Base-by-base conservation (phyloP, 305 asterid genomes). In the Monarda citriodora region DNA sequence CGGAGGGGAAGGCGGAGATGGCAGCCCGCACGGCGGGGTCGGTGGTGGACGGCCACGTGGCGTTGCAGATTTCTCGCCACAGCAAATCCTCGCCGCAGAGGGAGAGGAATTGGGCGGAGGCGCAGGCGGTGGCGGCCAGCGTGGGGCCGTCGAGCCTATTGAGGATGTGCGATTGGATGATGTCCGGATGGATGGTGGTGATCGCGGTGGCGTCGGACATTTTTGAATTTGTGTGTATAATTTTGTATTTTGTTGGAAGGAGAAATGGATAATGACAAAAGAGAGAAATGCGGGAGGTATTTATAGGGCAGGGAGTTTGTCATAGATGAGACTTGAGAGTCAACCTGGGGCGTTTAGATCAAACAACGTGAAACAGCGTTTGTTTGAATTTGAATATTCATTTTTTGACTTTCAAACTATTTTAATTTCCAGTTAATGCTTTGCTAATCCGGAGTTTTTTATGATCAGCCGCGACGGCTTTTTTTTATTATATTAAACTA, bases 1-100 rank as follows among this genome's bases (percentile, higher is more conserved):
- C 87, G 78, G 87, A 77, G 0, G 94, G 73, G 53, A 87, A 85
- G 40, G 60, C 41, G 16, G 89, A 66, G 47, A 91, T 60, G 64
- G 75, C 69, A 31, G 44, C 25, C 16, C 58, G 72, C 54, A 82
- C 69, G 38, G 58, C 42, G 8, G 79, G 77, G 49, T 88, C 64
- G 56, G 72, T 46, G 54, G 95, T 82, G 65, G 98, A 82, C 2
- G 97, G 97, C 96, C 96, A 91, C 49, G 69, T 72, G 52, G 85
- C 49, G 70, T 79, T 72, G 76, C 96, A 91, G 29, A 88, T 68
- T 2, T 65, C 31, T 40, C 61, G 63, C 97, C 98, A 91, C 3
- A 91, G 72, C 20, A 18, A 26, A 13, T 91, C 83, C 6, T 82
- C 79, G 6, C 54, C 38, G 64, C 94, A 86, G 11, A 88, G 66